Percentiles rank a stretch among this genome's conserved stretches.
These are phyloP conservation scores for Chrysosporium queenslandicum DNA, from an alignment of 2,329 filamentous ascomycete genomes.

Conservation along the genomic window DNA sequence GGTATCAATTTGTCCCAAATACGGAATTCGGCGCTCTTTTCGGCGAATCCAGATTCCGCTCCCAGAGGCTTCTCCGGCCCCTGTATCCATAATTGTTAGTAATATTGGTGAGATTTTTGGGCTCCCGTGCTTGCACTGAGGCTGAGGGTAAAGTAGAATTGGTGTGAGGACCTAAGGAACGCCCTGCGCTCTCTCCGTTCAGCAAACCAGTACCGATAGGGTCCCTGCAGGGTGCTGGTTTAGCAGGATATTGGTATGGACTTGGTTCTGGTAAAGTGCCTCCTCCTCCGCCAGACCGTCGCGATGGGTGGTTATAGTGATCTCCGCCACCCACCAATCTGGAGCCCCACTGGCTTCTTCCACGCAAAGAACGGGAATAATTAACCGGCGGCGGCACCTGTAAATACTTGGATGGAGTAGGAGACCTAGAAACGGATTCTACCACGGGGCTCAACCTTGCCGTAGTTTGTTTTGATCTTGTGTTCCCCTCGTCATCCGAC, in stretches of 20 bases:
- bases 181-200: background rate
- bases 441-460: conserved; percentile 3
- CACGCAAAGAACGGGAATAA: conserved; percentile 4
- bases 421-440: conserved; percentile 1
- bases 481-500: conserved; percentile 1
- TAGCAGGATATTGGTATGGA: background rate
- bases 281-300: background rate
- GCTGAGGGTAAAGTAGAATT: no score
- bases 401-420: background rate
- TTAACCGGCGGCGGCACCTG: background rate
- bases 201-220: background rate
- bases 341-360: background rate
- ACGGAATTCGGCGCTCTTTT: background rate
- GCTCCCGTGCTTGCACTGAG: no score
- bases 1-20: no score
- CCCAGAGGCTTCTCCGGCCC: background rate
- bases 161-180: no score
- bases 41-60: background rate
- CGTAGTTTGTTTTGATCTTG: background rate
- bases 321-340: background rate
- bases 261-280: background rate
- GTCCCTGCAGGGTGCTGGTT: background rate
- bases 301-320: background rate
- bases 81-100: background rate
- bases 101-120: background rate